Evolutionary conservation across 352 stramenopile genomes (phyloP), one percentile per base, ranked within the genome.

Genomic region (Globisporangium alternatum): DNA sequence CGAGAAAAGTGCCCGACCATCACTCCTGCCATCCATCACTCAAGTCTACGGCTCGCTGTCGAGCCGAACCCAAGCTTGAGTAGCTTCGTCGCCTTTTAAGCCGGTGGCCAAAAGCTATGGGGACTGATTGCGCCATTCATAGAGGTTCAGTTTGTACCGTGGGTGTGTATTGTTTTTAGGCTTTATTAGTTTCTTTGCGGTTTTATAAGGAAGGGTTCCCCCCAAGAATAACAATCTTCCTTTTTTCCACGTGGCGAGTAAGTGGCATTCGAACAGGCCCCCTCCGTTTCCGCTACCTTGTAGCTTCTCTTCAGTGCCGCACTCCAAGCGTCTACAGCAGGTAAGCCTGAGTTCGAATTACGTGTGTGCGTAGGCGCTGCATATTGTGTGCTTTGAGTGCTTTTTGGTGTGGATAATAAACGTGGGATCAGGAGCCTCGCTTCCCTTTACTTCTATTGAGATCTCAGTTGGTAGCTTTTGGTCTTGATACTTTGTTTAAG

Each of bases 341-440:
- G 43, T 25, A 48, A 48, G 17, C 43, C 43, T 48, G 43, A 48
- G 13, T 48, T 48, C 17, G 43, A 48, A 48, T 48, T 48, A 48
- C 17, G 3, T 10, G 43, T 48, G 17, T 48, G 41, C 7, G 43
- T 48, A 48, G 17, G 43, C 17, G 43, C 5, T 48, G 43, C 43
- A 48, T 48, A 22, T 21, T 48, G 43, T 48, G 13, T 48, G 17
- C n/a, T 48, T 48, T 25, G 15, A 48, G 43, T 22, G 43, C 43
- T 37, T 37, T 37, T 3, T 37, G 33, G 9, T 37, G 33, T 37
- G 43, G 7, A 22, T 48, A 25, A 25, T 25, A 22, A 19, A 48
- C 15, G 19, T 19, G 43, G n/a, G 19, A 48, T 48, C 19, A 22
- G 43, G 43, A 48, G n/a, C 43, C 43, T 48, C 43, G 43, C 43